Evolutionary conservation across 768 basidiomycete genomes (phyloP).

Genomic region (Crepidotus variabilis): DNA sequence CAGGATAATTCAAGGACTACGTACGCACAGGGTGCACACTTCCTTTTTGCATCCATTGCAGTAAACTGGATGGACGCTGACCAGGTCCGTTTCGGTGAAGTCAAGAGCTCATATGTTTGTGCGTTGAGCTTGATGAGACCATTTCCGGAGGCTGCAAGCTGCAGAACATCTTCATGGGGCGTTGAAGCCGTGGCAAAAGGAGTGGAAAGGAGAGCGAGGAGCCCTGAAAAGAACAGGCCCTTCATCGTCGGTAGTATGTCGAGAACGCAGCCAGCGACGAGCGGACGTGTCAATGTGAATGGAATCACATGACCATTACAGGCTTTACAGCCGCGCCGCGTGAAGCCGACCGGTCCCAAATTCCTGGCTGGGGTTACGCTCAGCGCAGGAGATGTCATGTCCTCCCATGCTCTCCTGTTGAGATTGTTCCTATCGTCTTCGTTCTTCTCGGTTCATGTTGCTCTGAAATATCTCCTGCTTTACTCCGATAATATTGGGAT

Average conservation of each 20-base stretch:
- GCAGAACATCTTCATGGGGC: constrained; percentile 54
- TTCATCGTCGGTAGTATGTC: constrained; percentile 12
- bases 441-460: constrained; percentile 93
- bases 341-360: not conserved
- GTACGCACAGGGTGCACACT: constrained; percentile 91
- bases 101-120: constrained; percentile 73
- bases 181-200: constrained; percentile 29
- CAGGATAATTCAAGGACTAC: constrained; percentile 23
- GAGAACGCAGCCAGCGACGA: constrained; percentile 8
- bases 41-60: constrained; percentile 74
- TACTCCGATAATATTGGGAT: constrained; percentile 90
- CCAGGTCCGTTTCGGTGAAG: constrained; percentile 76
- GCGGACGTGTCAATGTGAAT: constrained; percentile 19
- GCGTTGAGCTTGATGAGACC: constrained; percentile 83
- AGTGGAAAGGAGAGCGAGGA: constrained; percentile 26
- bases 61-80: constrained; percentile 87
- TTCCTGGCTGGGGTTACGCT: no score
- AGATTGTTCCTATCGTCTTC: constrained; percentile 89
- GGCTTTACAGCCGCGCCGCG: not conserved
- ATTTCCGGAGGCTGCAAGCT: constrained; percentile 66
- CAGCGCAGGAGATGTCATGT: constrained; percentile 30
- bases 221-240: constrained; percentile 19
- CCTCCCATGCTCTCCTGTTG: constrained; percentile 83
- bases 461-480: constrained; percentile 78
- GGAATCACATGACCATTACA: constrained; percentile 15